A percentile compares a stretch with the other conserved stretches of the same genome.
These are phyloP conservation scores for Chytriomyces confervae DNA, from an alignment of 192 early-diverging fungal genomes.

Conservation along the genomic window DNA sequence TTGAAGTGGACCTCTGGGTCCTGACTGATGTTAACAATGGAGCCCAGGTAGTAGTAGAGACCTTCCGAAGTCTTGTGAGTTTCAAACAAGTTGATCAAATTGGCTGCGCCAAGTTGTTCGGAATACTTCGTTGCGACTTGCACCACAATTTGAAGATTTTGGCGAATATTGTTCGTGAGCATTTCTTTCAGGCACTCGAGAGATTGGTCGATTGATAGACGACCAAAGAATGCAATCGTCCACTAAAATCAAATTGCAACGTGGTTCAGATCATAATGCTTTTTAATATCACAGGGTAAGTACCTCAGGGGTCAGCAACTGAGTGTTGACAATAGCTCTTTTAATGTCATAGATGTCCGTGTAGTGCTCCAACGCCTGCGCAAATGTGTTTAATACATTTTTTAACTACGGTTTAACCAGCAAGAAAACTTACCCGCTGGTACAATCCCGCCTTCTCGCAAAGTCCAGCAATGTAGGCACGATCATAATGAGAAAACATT, in stretches of 20 bases:
- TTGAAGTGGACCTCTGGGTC: constrained; percentile 97
- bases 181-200: constrained; percentile 94
- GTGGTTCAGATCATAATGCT: constrained; percentile 2
- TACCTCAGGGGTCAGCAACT: constrained; percentile 77
- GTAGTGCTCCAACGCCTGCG: constrained; percentile 91
- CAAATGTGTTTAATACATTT: neutral
- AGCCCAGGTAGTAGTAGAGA: constrained; percentile 95
- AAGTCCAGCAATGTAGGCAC: constrained; percentile 84
- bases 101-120: constrained; percentile 87
- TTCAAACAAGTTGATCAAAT: constrained; percentile 93
- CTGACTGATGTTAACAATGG: constrained; percentile 93
- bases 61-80: constrained; percentile 89
- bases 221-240: constrained; percentile 95
- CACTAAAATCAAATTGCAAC: constrained; percentile 51
- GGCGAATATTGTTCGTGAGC: constrained; percentile 87
- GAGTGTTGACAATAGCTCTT: constrained; percentile 89
- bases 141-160: constrained; percentile 95
- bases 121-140: constrained; percentile 97
- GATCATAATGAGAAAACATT: constrained; percentile 96
- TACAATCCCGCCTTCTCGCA: constrained; percentile 98
- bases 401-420: neutral
- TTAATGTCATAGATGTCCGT: constrained; percentile 97
- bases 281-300: neutral
- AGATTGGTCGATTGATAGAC: constrained; percentile 95
- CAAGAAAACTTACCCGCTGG: constrained; percentile 70